phyloP scores from a whole-genome alignment of 148 eudicot species.

The Limonium bicolor region DNA sequence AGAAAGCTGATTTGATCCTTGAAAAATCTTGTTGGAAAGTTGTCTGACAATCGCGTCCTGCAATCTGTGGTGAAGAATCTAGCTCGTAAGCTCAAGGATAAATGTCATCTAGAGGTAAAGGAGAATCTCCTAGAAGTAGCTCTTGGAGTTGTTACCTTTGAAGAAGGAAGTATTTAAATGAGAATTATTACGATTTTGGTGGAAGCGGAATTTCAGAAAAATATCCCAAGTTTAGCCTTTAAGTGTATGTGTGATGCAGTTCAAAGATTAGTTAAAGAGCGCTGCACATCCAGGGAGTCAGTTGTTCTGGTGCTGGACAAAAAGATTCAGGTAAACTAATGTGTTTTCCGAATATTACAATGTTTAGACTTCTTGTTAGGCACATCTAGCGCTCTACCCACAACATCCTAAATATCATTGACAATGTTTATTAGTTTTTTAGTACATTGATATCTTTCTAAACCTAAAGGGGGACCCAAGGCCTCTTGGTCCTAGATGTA shows the following conservation, averaged over 20 bases:
- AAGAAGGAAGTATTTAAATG: conserved; percentile 30
- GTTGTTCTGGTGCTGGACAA: conserved; percentile 68
- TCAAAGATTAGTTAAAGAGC: conserved; percentile 29
- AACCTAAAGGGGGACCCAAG: too few relatives aligned
- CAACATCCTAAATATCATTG: too few relatives aligned
- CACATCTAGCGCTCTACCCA: too few relatives aligned
- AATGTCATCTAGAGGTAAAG: conserved; percentile 17
- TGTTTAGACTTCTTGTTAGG: too few relatives aligned
- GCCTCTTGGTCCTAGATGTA: too few relatives aligned
- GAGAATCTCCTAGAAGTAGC: too few relatives aligned
- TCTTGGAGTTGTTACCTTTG: conserved; percentile 28
- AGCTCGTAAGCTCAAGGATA: conserved; percentile 30
- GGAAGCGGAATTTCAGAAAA: conserved; percentile 14
- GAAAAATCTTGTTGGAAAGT: too few relatives aligned
- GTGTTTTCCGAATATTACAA: too few relatives aligned
- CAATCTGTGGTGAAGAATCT: conserved; percentile 1
- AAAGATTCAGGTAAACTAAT: conserved; percentile 59
- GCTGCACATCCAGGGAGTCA: conserved; percentile 37
- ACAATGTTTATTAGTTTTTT: too few relatives aligned
- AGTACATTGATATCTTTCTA: too few relatives aligned
- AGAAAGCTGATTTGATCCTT: background rate
- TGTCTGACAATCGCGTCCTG: too few relatives aligned
- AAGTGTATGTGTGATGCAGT: conserved; percentile 25
- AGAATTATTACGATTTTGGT: conserved; percentile 51
- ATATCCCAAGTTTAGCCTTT: conserved; percentile 14